Base-by-base conservation (phyloP, 257 asterid genomes). In the Gentiana dahurica region DNA sequence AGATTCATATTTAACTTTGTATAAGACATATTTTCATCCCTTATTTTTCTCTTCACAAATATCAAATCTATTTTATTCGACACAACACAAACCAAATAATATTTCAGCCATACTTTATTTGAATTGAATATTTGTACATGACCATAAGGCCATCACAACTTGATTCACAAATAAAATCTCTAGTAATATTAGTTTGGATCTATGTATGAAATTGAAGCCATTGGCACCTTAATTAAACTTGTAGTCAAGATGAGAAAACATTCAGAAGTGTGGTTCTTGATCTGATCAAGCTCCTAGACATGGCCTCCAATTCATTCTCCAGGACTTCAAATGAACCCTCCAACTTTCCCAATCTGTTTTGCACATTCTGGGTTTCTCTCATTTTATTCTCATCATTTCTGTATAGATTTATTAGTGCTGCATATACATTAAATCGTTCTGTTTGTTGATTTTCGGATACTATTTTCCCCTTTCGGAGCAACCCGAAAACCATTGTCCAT, bases 401-500 rank as follows among this genome's bases (percentile, higher is more conserved):
- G 56, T 34, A 55, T 6, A 69, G 54, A 34, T 37, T 32, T 53
- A 47, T 35, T 1, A 65, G 47, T 7, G 50, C 58, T 32, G 50
- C 46, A 56, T 71, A 69, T 13, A 64, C 65, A 33, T 67, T 70
- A 11, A 13, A 3, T 15, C 36, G 49, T 33, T 66, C 60, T 33
- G 46, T 36, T 53, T 24, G 24, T 24, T 65, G 36, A 36, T 48
- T 63, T 66, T 70, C 71, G 24, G 63, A 64, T 57, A 64, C 67
- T 6, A 41, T 65, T 57, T 24, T 24, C 24, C 24, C 24, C 8
- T 51, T 71, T 4, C 61, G 61, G 15, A 68, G 32, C 56, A 75
- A 59, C 51, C 69, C 59, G 3, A 72, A 75, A 68, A 75, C 71
- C 57, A 73, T 24, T 41, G 70, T 64, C 75, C 81, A 75, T 62